These are phyloP conservation scores for Aspergillus quadrilineatus DNA, from an alignment of 2,329 filamentous ascomycete species.

Conservation along the genomic window DNA sequence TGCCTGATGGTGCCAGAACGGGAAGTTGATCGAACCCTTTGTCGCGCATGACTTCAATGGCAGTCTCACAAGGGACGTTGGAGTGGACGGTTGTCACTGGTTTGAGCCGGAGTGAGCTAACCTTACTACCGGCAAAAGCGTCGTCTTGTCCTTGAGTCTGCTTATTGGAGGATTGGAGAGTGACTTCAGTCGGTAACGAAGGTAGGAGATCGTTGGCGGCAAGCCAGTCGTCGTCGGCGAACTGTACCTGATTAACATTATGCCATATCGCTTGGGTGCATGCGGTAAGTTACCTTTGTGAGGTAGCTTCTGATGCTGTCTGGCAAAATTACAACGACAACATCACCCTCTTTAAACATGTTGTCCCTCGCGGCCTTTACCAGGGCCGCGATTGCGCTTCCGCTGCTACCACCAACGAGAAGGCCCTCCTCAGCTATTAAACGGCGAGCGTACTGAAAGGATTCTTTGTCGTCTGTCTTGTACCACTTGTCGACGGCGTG, in stretches of 20 bases:
- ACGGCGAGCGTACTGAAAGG: conserved; percentile 84
- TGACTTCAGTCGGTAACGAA: conserved; percentile 50
- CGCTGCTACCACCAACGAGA: conserved; percentile 88
- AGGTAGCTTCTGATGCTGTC: conserved; percentile 98
- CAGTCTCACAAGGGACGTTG: conserved; percentile 72
- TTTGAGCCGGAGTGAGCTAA: conserved; percentile 82
- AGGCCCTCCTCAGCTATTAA: conserved; percentile 93
- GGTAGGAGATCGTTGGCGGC: conserved; percentile 91
- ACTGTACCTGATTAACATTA: conserved; percentile 47
- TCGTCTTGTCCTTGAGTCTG: conserved; percentile 53
- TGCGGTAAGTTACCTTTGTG: conserved; percentile 61
- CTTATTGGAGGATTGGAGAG: conserved; percentile 31
- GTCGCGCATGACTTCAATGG: conserved; percentile 97
- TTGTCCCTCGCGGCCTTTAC: conserved; percentile 74
- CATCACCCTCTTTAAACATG: conserved; percentile 75
- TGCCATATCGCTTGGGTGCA: not conserved
- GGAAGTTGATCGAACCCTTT: conserved; percentile 97
- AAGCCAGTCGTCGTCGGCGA: conserved; percentile 98
- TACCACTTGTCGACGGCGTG: conserved; percentile 88
- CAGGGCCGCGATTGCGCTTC: conserved; percentile 83
- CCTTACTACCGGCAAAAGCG: conserved; percentile 74
- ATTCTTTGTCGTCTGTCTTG: conserved; percentile 92
- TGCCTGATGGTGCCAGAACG: conserved; percentile 69
- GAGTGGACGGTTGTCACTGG: conserved; percentile 83
- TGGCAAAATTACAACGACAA: conserved; percentile 85